Base-by-base conservation (phyloP, 306 rosid species). In the Hippophae tibetana region DNA sequence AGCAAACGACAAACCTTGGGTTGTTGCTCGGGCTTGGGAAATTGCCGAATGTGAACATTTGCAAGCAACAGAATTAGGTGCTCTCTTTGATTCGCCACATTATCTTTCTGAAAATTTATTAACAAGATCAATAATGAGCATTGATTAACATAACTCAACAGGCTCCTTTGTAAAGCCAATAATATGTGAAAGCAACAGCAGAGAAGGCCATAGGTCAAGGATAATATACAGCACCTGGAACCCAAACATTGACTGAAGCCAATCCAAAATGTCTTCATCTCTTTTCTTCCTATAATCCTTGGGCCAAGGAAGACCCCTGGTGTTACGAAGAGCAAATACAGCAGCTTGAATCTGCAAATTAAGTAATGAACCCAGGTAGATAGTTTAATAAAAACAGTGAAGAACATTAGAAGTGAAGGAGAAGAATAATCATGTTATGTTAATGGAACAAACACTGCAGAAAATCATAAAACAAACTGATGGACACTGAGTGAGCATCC, bases 241-340 rank as follows among this genome's bases (percentile, higher is more conserved):
- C 54, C 98, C 98, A 83, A 85, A 92, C 96, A 92, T 85, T 54
- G 78, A 67, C 68, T 89, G 96, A 63, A 92, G 95, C 98, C 96
- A 92, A 76, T 92, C 98, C 68, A 92, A 75, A 79, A 92, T 70
- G 79, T 92, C 98, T 72, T 92, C 98, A 1, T 89, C 98, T 42
- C 72, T 84, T 75, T 78, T 92, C 76, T 80, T 83, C 74, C 83
- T 86, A 82, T 79, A 74, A 55, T 92, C 98, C 77, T 82, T 78
- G 3, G 93, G 96, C 95, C 89, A 85, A 61, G 89, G 80, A 73
- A 92, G 98, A 57, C 98, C 98, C 73, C 98, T 79, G 27, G 84
- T 87, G 78, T 80, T 92, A 60, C 96, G 98, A 63, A 92, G 98
- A 59, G 98, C 95, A 38, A 76, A 63, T 54, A 85, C 98, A 69